Evolutionary conservation across 75 land plant genomes (phyloP).

Genomic region (Pseudotsuga menziesii): DNA sequence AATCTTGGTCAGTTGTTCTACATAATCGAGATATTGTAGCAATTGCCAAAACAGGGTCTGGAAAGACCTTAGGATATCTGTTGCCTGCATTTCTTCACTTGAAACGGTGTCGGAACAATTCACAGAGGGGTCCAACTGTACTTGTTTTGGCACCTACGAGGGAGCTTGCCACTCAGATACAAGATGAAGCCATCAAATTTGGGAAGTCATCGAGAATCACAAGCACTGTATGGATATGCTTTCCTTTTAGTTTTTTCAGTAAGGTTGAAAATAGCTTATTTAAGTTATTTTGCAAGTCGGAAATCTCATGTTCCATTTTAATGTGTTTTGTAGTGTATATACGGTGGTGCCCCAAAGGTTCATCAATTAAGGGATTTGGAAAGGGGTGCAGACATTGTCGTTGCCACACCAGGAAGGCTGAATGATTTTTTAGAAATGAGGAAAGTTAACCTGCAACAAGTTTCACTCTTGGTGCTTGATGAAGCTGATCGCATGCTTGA

Average conservation of each 20-base stretch:
- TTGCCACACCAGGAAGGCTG: conserved; percentile 94
- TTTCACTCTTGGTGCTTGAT: conserved; percentile 90
- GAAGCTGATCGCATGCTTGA: conserved; percentile 99
- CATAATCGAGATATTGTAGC: conserved; percentile 90
- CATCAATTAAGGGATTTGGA: conserved; percentile 85
- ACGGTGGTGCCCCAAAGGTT: conserved; percentile 94
- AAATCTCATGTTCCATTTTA: not conserved
- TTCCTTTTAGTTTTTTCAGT: not conserved
- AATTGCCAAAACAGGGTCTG: conserved; percentile 98
- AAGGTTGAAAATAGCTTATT: not conserved
- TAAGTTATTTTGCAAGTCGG: no score
- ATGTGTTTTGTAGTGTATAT: conserved; percentile 65
- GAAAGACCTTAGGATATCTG: conserved; percentile 94
- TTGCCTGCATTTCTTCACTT: conserved; percentile 93
- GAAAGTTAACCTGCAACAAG: conserved; percentile 74
- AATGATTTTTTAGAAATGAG: conserved; percentile 90
- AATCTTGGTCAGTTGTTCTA: conserved; percentile 96
- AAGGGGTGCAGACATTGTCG: conserved; percentile 86
- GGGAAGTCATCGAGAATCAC: conserved; percentile 91
- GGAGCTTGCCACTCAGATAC: conserved; percentile 95
- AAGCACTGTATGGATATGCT: conserved; percentile 61
- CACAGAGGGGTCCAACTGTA: conserved; percentile 76
- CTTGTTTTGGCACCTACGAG: conserved; percentile 93
- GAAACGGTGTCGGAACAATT: conserved; percentile 47
- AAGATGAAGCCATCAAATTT: conserved; percentile 92